Percentiles rank a stretch among this genome's conserved stretches.
Evolutionary conservation across 2,329 filamentous ascomycete species (phyloP).

Genomic region (Purpureocillium lavendulum): DNA sequence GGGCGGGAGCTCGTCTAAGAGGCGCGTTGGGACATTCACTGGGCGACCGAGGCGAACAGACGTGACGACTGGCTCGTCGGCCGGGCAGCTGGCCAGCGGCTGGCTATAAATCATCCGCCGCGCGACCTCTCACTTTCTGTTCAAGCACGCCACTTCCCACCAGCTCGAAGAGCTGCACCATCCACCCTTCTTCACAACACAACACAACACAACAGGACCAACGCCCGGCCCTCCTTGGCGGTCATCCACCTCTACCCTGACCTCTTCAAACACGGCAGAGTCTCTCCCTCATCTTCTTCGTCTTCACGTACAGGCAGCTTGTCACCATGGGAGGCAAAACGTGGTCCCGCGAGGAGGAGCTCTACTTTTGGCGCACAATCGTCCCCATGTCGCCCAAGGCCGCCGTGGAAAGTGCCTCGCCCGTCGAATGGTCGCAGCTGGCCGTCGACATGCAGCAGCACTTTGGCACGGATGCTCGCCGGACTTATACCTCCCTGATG

Average conservation of each 20-base stretch:
- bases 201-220: neutral
- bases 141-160: no score
- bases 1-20: neutral
- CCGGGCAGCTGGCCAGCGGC: neutral
- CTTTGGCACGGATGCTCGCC: conserved; percentile 25
- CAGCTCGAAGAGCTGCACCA: no score
- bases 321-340: conserved; percentile 39
- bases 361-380: conserved; percentile 36
- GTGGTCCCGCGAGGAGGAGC: conserved; percentile 41
- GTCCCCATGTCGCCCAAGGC: conserved; percentile 28
- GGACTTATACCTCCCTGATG: conserved; percentile 29
- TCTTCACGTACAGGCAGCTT: neutral
- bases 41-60: neutral
- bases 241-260: no score
- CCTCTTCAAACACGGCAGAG: no score
- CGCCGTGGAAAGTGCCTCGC: conserved; percentile 7
- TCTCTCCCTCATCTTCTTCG: neutral
- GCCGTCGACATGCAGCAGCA: conserved; percentile 27
- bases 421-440: conserved; percentile 26
- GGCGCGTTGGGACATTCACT: neutral
- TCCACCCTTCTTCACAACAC: neutral
- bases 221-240: no score
- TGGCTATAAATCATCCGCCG: neutral
- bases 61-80: neutral
- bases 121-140: no score